Base-by-base conservation (phyloP, 768 basidiomycete genomes). In the Cystofilobasidium capitatum region DNA sequence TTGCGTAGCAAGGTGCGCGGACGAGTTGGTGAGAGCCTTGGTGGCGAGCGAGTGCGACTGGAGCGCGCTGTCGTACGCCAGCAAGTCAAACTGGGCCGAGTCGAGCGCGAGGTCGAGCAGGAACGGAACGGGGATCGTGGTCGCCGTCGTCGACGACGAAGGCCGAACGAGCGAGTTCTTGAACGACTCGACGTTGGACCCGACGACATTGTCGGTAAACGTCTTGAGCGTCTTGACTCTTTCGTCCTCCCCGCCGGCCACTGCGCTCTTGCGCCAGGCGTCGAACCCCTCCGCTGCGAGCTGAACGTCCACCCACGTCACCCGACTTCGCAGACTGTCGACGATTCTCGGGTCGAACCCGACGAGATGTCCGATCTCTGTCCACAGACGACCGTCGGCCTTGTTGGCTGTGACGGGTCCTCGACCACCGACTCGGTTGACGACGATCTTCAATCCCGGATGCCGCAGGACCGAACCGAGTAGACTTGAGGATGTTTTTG, bases 31-130 rank as follows among this genome's bases (percentile, higher is more conserved):
- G 26, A 33, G 26, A 6, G 51, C 26, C 31, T 55, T 55, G 26
- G 51, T 31, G 3, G 51, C 51, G 31, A 33, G 29, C 51, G 51
- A 55, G 16, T 16, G 13, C 7, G 2, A 7, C 13, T 33, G 2
- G 14, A 55, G 51, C 17, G 4, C 14, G 29, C 6, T 14, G 31
- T 29, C 51, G 29, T 55, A 14, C 13, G 51, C 26, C 16, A 55
- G 4, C 9, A 55, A 31, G 51, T 55, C 51, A 16, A 31, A 55
- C 51, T 2, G 7, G 14, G 51, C 51, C 4, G 29, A 33, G 51
- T 55, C 51, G 51, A 55, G 51, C 51, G 51, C 51, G 51, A 55
- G 51, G 51, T 55, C 51, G 51, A 55, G 29, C 5, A 55, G 51
- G 51, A 55, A 55, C 5, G 51, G 29, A 8, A 51, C 49, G 9